phyloP scores from a whole-genome alignment of 495 filamentous ascomycete genomes.

The Penicillium bialowiezense region DNA sequence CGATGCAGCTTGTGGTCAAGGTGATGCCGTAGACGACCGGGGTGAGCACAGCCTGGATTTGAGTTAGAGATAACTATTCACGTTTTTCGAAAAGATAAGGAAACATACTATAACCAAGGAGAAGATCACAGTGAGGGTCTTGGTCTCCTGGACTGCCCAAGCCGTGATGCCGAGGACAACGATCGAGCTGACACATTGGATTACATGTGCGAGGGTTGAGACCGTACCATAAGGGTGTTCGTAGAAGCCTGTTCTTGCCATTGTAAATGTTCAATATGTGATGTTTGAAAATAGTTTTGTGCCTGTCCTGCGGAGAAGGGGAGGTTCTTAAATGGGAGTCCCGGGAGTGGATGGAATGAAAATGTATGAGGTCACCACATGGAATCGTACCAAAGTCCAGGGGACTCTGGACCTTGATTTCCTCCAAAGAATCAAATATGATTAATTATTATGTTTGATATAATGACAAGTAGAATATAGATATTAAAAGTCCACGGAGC shows the following conservation, averaged over 20 bases:
- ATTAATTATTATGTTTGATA: background rate
- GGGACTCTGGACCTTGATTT: no score
- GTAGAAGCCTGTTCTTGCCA: background rate
- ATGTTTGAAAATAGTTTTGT: no score
- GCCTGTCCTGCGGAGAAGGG: no score
- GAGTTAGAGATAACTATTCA: background rate
- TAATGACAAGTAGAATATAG: background rate
- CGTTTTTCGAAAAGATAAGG: background rate
- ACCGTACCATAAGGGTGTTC: background rate
- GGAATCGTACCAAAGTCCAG: background rate
- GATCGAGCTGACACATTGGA: constrained; percentile 16
- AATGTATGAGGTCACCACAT: constrained; percentile 9
- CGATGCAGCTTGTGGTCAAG: constrained; percentile 8
- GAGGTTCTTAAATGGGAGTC: no score
- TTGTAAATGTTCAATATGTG: background rate
- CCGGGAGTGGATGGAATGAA: no score
- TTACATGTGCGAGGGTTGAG: constrained; percentile 7
- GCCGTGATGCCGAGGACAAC: constrained; percentile 22
- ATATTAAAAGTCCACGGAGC: background rate
- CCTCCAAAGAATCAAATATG: no score
- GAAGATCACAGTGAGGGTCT: constrained; percentile 22
- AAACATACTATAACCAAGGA: constrained; percentile 16
- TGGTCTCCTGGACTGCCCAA: constrained; percentile 16
- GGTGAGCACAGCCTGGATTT: constrained; percentile 8
- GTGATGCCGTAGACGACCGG: constrained; percentile 5